Conservation (phyloP, 805 yeast species). For the Komagataella populi region DNA sequence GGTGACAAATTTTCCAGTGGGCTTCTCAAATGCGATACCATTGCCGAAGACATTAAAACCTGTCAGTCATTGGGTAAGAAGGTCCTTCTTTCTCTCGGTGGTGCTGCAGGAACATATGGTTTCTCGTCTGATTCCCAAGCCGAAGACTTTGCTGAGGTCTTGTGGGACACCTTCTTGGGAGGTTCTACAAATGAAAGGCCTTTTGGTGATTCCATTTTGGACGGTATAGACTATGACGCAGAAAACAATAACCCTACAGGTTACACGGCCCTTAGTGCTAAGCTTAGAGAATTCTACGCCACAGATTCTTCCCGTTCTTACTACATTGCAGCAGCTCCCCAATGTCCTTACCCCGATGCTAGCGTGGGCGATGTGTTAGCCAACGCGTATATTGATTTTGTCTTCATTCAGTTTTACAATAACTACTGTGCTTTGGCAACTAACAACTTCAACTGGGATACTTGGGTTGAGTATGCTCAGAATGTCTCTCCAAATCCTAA, state of each 20-base stretch:
- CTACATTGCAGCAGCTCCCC: constrained; percentile 85
- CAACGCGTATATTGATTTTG: constrained; percentile 58
- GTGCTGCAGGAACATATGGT: constrained; percentile 48
- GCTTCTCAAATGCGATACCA: constrained; percentile 23
- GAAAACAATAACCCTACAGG: constrained; percentile 51
- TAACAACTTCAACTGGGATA: constrained; percentile 44
- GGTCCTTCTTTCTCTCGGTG: constrained; percentile 68
- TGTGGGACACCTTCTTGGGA: constrained; percentile 53
- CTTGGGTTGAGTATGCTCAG: constrained; percentile 58
- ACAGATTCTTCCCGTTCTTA: constrained; percentile 35
- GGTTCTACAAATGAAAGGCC: constrained; percentile 36
- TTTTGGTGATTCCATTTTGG: constrained; percentile 64
- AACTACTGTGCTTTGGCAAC: constrained; percentile 51
- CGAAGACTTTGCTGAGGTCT: constrained; percentile 38
- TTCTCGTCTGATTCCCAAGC: constrained; percentile 40
- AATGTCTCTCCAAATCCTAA: constrained; percentile 49
- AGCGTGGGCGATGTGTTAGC: constrained; percentile 25
- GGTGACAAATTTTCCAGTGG: constrained; percentile 26
- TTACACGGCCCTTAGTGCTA: constrained; percentile 46
- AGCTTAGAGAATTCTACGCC: constrained; percentile 26
- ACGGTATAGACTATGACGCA: constrained; percentile 74
- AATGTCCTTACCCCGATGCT: constrained; percentile 80
- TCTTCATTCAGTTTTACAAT: constrained; percentile 83
- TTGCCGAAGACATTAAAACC: constrained; percentile 49
- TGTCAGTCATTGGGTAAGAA: constrained; percentile 76